Evolutionary conservation across 768 basidiomycete genomes (phyloP), one percentile per base, ranked within the genome.

Genomic region (Rhodotorula diobovata): DNA sequence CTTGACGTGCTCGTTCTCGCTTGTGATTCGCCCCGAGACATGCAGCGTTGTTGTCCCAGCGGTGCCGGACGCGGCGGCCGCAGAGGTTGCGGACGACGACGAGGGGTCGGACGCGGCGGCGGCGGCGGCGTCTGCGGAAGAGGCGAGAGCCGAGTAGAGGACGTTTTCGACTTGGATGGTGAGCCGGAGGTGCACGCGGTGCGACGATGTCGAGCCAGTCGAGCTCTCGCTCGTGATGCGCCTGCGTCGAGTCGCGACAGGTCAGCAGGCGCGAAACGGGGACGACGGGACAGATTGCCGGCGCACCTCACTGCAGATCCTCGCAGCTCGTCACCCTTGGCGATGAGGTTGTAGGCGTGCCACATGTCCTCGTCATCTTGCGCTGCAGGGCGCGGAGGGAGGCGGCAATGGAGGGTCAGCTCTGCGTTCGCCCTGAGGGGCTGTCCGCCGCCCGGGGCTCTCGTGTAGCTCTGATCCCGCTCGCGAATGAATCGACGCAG

Each of bases 331-430:
- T 75, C 74, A 10, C 70, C 70, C 68, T 72, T 84, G 74, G 90
- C 87, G 65, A 99, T 96, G 66, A 99, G 84, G 82, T 99, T 98
- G 81, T 98, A 99, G 39, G 97, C 84, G 84, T 99, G 96, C 94
- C 95, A 99, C 90, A 99, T 96, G 80, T 99, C 96, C 81, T 99
- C 96, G 77, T 97, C 93, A 76, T 98, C 94, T 80, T 99, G 93
- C 10, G 95, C 64, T 76, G 70, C 41, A 20, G 3, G 43, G 7
- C 32, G 10, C 4, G 35, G 21, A 32, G 45, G 21, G 30, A 30
- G 9, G 28, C 25, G 34, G 48, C 7, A 25, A 34, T 11, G 21
- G 34, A 20, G 21, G 3, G 39, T 43, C 54, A 57, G 56, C 34
- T 10, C 21, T 20, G 46, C 2, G n/a, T 20, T 18, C 46, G 21